Base-by-base conservation (phyloP, 2,329 filamentous ascomycete genomes). In the Fusarium anthophilum region DNA sequence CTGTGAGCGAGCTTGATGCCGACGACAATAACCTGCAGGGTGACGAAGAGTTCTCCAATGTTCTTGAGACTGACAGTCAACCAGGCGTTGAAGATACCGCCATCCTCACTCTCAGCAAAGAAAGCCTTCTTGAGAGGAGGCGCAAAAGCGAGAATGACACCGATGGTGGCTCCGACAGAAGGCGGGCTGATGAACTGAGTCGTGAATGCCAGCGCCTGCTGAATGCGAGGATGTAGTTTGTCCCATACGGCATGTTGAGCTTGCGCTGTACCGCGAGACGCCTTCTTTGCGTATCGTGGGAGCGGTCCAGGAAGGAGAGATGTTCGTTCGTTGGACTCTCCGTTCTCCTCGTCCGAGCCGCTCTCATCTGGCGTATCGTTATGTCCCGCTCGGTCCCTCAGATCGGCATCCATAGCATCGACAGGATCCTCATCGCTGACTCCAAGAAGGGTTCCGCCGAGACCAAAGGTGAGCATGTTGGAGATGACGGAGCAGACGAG, bases 1-100 rank as follows among this genome's bases (percentile, higher is more conserved):
- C 70, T 72, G n/a, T 72, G 69, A 15, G 70, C 69, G 3, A 72
- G 69, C 17, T 72, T 72, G 30, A 72, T 72, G 6, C 70, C 70
- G 3, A 72, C 70, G 17, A 72, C 69, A 24, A 72, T 73, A 24
- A 72, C 70, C 43, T 72, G 70, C 10, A 72, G 22, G 0, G 70
- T 72, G 3, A 72, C 70, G 24, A 72, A 72, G 14, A 72, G 50
- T 28, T 72, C 69, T 57, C 70, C 70, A 9, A 72, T 72, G 28
- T 72, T 72, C 48, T 73, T 72, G 10, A 72, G 54, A 39, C 70
- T 72, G 11, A 73, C 70, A 17, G 70, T 72, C 18, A 72, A 26
- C 70, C 70, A 72, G 3, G 70, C 58, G 20, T 72, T 73, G 17
- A 72, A 69, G n/a, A 72, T 44, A 3, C 70, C 70, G 3, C 70